A percentile compares a stretch with the other conserved stretches of the same genome.
These are phyloP conservation scores for Heracleum sosnowskyi DNA, from an alignment of 129 eudicot species.

Conservation along the genomic window DNA sequence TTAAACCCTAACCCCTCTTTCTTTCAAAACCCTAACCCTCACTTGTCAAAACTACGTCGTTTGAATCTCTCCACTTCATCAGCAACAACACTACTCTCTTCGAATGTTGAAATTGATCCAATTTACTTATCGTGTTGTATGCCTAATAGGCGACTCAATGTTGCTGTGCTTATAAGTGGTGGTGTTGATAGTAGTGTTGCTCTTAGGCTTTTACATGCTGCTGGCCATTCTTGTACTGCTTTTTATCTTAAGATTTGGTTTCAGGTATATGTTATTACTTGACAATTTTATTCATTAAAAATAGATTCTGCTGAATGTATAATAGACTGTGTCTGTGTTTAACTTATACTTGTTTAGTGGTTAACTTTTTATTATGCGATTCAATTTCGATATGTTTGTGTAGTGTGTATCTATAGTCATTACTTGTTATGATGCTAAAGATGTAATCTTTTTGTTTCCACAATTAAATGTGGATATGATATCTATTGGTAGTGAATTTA, in stretches of 20 bases:
- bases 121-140: constrained; percentile 52
- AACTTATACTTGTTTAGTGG: no score
- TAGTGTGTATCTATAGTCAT: not conserved
- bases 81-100: not conserved
- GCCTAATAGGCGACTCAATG: constrained; percentile 48
- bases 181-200: constrained; percentile 98
- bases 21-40: not conserved
- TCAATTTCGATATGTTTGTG: not conserved
- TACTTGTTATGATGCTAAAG: not conserved
- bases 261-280: constrained; percentile 29
- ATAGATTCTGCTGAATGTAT: not conserved
- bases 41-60: not conserved
- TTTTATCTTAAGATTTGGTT: constrained; percentile 96
- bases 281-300: not conserved
- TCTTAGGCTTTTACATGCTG: constrained; percentile 82
- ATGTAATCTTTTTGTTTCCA: not conserved
- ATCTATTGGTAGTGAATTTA: no score
- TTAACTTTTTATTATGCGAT: no score
- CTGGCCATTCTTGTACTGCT: constrained; percentile 94
- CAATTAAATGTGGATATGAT: not conserved
- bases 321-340: no score
- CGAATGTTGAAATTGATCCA: constrained; percentile 26
- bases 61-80: not conserved
- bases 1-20: constrained; percentile 6
- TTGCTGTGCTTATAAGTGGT: constrained; percentile 88